A percentile compares a stretch with the other conserved stretches of the same genome.
Evolutionary conservation across 192 early-diverging fungal species (phyloP).

Genomic region (Funneliformis geosporum): DNA sequence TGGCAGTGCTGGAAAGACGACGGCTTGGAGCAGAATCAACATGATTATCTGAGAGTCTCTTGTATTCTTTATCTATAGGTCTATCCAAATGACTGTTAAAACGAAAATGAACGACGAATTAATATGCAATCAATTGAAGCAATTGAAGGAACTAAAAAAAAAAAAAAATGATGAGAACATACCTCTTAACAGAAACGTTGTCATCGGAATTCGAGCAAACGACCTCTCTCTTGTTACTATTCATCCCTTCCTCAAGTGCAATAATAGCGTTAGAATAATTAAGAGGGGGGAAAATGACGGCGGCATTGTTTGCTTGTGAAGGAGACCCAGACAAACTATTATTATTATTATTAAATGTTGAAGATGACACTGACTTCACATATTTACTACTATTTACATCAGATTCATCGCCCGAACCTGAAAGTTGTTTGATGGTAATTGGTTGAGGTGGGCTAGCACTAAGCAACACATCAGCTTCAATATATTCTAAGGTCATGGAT

Average conservation of each 20-base stretch:
- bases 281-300: constrained; percentile 12
- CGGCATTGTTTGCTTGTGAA: not conserved
- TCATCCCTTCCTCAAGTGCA: constrained; percentile 19
- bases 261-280: constrained; percentile 22
- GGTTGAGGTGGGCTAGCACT: too few species aligned
- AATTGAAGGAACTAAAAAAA: not conserved
- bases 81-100: too few species aligned
- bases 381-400: constrained; percentile 29
- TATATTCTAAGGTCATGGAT: constrained; percentile 25
- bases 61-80: too few species aligned
- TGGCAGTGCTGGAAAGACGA: constrained; percentile 6
- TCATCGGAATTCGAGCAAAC: not conserved
- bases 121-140: too few species aligned
- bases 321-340: too few species aligned
- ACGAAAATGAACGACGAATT: too few species aligned
- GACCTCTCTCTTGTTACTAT: not conserved
- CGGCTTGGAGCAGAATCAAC: not conserved
- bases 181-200: not conserved
- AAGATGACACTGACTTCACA: constrained; percentile 2
- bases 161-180: not conserved
- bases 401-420: constrained; percentile 21
- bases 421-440: not conserved
- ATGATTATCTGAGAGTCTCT: not conserved
- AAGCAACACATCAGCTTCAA: not conserved
- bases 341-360: not conserved